Evolutionary conservation across 257 asterid species (phyloP), one percentile per base, ranked within the genome.

Genomic region (Cinchona pubescens): DNA sequence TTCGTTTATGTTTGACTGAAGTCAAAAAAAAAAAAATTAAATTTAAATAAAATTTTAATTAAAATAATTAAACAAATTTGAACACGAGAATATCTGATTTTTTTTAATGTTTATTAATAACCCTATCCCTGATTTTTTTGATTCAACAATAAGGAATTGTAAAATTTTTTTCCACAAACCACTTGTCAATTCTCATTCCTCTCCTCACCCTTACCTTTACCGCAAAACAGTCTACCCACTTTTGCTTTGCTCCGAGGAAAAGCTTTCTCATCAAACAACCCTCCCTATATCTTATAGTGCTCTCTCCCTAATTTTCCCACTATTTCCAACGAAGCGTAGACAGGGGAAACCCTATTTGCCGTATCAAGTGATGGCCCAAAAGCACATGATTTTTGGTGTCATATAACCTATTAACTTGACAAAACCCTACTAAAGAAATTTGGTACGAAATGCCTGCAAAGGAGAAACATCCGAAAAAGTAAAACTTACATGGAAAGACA

Each of bases 361-460:
- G 1, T 25, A 46, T 65, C 73, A 55, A 65, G 14, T 48, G 40
- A 59, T 53, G 71, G 66, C 49, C 73, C 62, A 78, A 78, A 38
- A 72, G 67, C 80, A 77, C 77, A 64, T 72, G 77, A 37, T 60
- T 68, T 69, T 74, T 66, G 76, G 75, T 38, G 30, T 56, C 67
- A 72, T 40, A 72, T 56, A 37, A 30, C 23, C 67, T 37, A 63
- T 25, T 12, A 4, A 7, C 37, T 75, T 67, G 71, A 40, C 48
- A 37, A n/a, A 79, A 42, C 60, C 79, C 68, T 48, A 75, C 73
- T 51, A 60, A 40, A 60, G 12, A 72, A 37, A 45, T n/a, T 74
- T 35, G 64, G 72, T 74, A 37, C 61, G 4, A 60, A 61, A 40
- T 42, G 29, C 55, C 48, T 21, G 25, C 46, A 75, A 74, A 67